These are phyloP conservation scores for Globisporangium spinosum DNA, from an alignment of 352 stramenopile genomes.

Conservation along the genomic window DNA sequence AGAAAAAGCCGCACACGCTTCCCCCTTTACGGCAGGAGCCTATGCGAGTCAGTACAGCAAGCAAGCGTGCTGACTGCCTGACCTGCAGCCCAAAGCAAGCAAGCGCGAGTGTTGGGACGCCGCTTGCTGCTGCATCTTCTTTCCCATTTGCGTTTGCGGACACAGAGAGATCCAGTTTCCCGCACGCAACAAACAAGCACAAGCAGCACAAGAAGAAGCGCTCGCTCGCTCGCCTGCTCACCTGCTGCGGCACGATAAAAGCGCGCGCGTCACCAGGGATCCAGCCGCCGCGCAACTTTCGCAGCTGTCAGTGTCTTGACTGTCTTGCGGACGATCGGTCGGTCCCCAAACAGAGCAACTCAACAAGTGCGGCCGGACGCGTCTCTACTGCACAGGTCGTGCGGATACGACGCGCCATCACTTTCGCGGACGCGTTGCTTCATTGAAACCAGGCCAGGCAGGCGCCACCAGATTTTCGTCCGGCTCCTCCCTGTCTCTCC, in stretches of 20 bases:
- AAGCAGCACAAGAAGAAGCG: background rate
- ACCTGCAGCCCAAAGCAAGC: background rate
- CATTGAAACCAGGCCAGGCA: background rate
- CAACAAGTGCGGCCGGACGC: background rate
- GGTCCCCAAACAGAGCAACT: background rate
- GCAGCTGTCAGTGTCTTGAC: background rate
- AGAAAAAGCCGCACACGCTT: background rate
- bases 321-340: background rate
- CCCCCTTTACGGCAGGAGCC: background rate
- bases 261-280: background rate
- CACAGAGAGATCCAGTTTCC: constrained; percentile 5
- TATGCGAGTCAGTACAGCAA: background rate
- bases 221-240: background rate
- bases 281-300: background rate
- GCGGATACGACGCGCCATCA: background rate
- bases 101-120: background rate
- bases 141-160: background rate
- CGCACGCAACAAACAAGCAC: background rate
- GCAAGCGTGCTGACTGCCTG: background rate
- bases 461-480: background rate
- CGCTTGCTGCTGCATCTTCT: background rate
- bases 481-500: constrained; percentile 2
- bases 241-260: background rate
- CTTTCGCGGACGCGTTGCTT: background rate
- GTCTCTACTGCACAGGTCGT: background rate